phyloP scores from a whole-genome alignment of 768 basidiomycete genomes.

The Kwoniella dejecticola region DNA sequence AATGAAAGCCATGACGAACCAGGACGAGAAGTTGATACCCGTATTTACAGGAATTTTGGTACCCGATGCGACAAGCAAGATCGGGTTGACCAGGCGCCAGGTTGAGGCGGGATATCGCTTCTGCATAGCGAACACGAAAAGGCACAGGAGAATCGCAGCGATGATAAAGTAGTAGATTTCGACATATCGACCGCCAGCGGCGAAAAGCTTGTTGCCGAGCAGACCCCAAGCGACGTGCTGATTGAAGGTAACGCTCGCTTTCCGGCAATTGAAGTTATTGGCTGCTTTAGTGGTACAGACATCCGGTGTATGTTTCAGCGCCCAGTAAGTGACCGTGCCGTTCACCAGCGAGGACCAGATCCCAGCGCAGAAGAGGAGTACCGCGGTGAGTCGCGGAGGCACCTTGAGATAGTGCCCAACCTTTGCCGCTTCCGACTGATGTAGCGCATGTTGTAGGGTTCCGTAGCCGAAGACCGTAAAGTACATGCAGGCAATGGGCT shows the following conservation, averaged over 20 bases:
- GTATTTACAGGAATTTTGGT: not conserved
- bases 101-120: not conserved
- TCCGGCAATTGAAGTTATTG: not conserved
- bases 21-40: conserved; percentile 1
- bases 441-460: not conserved
- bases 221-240: not conserved
- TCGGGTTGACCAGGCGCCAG: not conserved
- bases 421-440: not conserved
- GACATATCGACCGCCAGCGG: not conserved
- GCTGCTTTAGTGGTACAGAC: not conserved
- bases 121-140: not conserved
- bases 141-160: not conserved
- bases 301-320: not conserved
- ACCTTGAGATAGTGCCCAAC: not conserved
- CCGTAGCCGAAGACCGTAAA: not conserved
- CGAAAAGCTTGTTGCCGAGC: not conserved
- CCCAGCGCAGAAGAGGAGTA: not conserved
- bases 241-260: not conserved
- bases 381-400: not conserved
- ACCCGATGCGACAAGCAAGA: not conserved
- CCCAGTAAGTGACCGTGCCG: not conserved
- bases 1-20: not conserved
- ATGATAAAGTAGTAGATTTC: conserved; percentile 2
- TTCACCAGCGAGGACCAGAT: not conserved
- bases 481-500: conserved; percentile 2